Percentiles rank a stretch among this genome's conserved stretches.
These are phyloP conservation scores for Teratosphaeria nubilosa DNA, from an alignment of 2,329 filamentous ascomycete species.

Conservation along the genomic window DNA sequence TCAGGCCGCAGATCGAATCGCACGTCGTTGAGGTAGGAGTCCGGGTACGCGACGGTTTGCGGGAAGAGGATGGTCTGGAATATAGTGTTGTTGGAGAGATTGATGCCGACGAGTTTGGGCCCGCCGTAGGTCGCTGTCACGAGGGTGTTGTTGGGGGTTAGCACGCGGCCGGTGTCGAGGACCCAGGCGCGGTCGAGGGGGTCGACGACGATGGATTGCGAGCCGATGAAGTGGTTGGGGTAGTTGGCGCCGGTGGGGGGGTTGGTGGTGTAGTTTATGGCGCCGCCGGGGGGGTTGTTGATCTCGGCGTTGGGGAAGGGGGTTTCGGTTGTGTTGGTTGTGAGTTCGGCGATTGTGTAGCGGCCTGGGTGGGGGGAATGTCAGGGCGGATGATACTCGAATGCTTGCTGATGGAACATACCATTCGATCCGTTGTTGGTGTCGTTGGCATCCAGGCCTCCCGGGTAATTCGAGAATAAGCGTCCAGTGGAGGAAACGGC, in stretches of 20 bases:
- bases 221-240: slow-evolving; percentile 39
- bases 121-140: slow-evolving; percentile 38
- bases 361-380: slow-evolving; percentile 30
- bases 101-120: slow-evolving; percentile 41
- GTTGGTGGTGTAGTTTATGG: slow-evolving; percentile 42
- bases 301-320: slow-evolving; percentile 35
- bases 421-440: slow-evolving; percentile 22
- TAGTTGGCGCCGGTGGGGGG: slow-evolving; percentile 39
- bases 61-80: slow-evolving; percentile 45
- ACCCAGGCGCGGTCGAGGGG: slow-evolving; percentile 42
- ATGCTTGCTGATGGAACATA: neutral
- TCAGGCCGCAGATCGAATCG: slow-evolving; percentile 40
- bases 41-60: slow-evolving; percentile 34
- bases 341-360: slow-evolving; percentile 42
- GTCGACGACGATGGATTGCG: slow-evolving; percentile 45
- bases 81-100: slow-evolving; percentile 36
- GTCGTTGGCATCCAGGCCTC: slow-evolving; percentile 39
- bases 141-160: slow-evolving; percentile 33
- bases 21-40: slow-evolving; percentile 45
- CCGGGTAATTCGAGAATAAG: slow-evolving; percentile 44
- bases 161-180: slow-evolving; percentile 41
- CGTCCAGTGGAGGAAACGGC: slow-evolving; percentile 42
- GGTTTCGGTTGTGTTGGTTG: slow-evolving; percentile 32
- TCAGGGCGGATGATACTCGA: neutral
- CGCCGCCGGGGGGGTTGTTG: slow-evolving; percentile 41